Evolutionary conservation across 768 basidiomycete species (phyloP), one percentile per base, ranked within the genome.

Genomic region (Pisolithus microcarpus): DNA sequence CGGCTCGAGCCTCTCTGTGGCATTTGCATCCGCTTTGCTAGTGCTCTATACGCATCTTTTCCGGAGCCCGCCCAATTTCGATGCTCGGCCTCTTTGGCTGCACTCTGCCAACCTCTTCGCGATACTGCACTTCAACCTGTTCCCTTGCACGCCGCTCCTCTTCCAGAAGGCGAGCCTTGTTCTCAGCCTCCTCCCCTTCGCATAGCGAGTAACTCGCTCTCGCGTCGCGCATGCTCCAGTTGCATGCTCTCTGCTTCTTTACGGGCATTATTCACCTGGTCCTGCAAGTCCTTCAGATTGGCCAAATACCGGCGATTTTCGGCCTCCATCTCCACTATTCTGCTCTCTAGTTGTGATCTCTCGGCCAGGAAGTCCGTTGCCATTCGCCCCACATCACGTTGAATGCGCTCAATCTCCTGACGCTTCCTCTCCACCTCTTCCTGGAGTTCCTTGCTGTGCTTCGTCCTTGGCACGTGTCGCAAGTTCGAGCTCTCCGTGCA

Each of bases 401-500:
- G 71, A 23, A 77, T 68, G 30, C 74, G 65, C 15, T 61, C 58
- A 55, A 78, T 74, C 51, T 77, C 75, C 21, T 61, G 58, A 52
- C 73, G 69, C 30, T 77, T 68, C 48, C 62, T 73, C 50, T 64
- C 66, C 21, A 70, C 68, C 56, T 75, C 78, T 1, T 67, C 59
- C 45, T 75, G 72, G 31, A 80, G 65, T 55, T 78, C 76, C 44
- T 54, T 53, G 39, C 63, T n/a, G 65, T 11, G 72, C 76, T 46
- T 75, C 75, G 53, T 78, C 76, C 53, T 76, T 73, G 51, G 56
- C 58, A 18, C 61, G 62, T 55, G 75, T 70, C 5, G 77, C 74
- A 38, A 63, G 62, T 55, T 73, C 67, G 66, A 78, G 75, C 52
- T 80, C 77, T 11, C 65, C 58, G 49, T 73, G 68, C 19, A 84